Evolutionary conservation across 2,329 filamentous ascomycete genomes (phyloP).

Genomic region (Eutypella sp.): DNA sequence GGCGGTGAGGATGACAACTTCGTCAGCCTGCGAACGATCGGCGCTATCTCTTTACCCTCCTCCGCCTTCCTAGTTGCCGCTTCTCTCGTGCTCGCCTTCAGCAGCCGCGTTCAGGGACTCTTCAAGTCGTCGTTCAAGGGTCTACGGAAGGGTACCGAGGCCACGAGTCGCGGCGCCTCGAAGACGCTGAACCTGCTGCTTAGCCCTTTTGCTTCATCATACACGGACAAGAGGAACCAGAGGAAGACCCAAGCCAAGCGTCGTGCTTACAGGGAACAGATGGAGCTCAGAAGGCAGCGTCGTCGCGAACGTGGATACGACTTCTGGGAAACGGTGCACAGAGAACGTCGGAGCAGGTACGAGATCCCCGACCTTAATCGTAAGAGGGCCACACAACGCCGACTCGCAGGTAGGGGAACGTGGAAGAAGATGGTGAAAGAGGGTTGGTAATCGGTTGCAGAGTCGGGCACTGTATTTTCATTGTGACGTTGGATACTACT

Average conservation of each 20-base stretch:
- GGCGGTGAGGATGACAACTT: constrained; percentile 40
- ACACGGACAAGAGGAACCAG: too few relatives aligned
- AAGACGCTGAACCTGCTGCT: neutral
- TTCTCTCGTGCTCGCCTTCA: constrained; percentile 54
- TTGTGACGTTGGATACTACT: too few relatives aligned
- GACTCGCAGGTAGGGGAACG: constrained; percentile 12
- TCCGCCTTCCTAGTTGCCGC: constrained; percentile 44
- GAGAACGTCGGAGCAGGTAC: constrained; percentile 25
- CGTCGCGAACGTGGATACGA: constrained; percentile 32
- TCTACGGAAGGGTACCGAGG: neutral
- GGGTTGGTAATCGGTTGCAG: neutral
- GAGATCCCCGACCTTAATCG: constrained; percentile 34
- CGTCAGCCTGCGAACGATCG: constrained; percentile 39
- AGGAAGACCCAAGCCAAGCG: neutral
- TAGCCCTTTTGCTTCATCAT: too few relatives aligned
- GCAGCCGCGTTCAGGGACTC: constrained; percentile 34
- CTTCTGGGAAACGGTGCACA: constrained; percentile 34
- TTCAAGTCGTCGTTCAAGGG: constrained; percentile 16
- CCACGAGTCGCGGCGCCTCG: neutral
- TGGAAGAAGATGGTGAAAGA: constrained; percentile 11
- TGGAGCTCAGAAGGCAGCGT: constrained; percentile 17
- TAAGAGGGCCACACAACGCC: constrained; percentile 12
- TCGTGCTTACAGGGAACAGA: constrained; percentile 3
- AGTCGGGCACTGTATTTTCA: neutral
- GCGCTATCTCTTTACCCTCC: constrained; percentile 41